Evolutionary conservation across 139 green algal species (phyloP).

Genomic region (Coelastrella sp.): DNA sequence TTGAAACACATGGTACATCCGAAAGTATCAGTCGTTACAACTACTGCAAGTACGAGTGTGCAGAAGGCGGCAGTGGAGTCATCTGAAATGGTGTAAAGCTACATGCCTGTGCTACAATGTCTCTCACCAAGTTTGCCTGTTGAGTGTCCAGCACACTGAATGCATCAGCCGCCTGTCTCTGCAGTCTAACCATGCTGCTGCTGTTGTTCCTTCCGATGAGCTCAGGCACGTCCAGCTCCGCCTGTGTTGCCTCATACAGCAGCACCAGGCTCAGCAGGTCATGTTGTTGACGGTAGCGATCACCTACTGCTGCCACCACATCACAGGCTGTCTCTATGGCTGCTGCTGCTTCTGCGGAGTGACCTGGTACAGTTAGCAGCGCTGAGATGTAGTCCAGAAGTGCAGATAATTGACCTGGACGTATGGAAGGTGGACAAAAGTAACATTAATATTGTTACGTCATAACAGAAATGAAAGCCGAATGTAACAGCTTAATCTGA

Average conservation of each 20-base stretch:
- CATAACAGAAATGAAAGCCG: too few relatives aligned
- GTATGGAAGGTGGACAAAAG: background rate
- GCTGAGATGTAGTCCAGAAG: slow-evolving; percentile 57
- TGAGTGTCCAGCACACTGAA: slow-evolving; percentile 44
- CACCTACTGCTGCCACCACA: slow-evolving; percentile 46
- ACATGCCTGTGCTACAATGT: too few relatives aligned
- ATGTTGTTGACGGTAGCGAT: slow-evolving; percentile 53
- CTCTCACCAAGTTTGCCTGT: slow-evolving; percentile 40
- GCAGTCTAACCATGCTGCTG: background rate
- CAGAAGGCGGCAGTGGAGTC: too few relatives aligned
- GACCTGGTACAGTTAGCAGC: slow-evolving; percentile 3
- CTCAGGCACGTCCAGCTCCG: slow-evolving; percentile 43
- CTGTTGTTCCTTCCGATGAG: slow-evolving; percentile 9
- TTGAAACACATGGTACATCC: too few relatives aligned
- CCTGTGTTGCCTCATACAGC: slow-evolving; percentile 54
- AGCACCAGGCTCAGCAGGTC: slow-evolving; percentile 59
- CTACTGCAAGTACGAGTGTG: too few relatives aligned
- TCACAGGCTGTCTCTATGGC: slow-evolving; percentile 15
- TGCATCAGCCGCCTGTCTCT: slow-evolving; percentile 41
- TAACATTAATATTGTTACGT: too few relatives aligned
- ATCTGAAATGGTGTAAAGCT: too few relatives aligned
- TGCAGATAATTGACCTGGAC: slow-evolving; percentile 38
- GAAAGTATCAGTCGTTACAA: too few relatives aligned
- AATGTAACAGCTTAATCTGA: background rate
- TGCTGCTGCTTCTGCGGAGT: slow-evolving; percentile 9